Base-by-base conservation (phyloP, 1,284 basidiomycete species). In the Ustilago trichophora region DNA sequence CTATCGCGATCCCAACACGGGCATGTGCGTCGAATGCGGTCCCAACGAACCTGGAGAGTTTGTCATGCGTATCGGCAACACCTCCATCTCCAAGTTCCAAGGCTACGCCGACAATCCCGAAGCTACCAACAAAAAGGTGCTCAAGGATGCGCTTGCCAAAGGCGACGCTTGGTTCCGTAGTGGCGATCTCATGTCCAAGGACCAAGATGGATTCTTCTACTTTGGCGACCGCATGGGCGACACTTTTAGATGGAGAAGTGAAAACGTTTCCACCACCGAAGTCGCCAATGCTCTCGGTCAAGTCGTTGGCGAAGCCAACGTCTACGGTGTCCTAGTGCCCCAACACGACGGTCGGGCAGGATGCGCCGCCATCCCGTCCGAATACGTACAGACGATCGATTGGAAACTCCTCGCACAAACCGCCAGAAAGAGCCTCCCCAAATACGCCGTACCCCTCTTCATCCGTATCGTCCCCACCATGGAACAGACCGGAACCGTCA, bases 371-470 rank as follows among this genome's bases (percentile, higher is more conserved):
- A 80, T 82, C 32, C 81, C 81, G 4, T 21, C 45, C 13, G 48
- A 62, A 32, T 38, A n/a, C n/a, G 48, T 11, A 35, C 53, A 2
- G 34, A 43, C 1, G 26, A 36, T 81, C 29, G 80, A 82, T 67
- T 71, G 68, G 4, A 60, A 45, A 11, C 22, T 34, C 16, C 67
- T 82, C n/a, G 72, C 75, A 6, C 4, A 13, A 6, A 73, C 76
- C 29, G 81, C 76, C 0, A 34, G 66, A 15, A 76, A 75, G 52
- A 45, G 49, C 8, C 52, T 82, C 25, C 81, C 81, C 26, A 80
- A 78, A 45, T 82, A 81, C 53, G 81, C 80, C n/a, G 77, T 79
- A 16, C 81, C 81, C 8, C 64, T 81, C 32, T 82, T 82, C 51
- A 43, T 82, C 21, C 57, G 81, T 3, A 48, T 82, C 53, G 80